Conservation (phyloP, 192 early-diverging fungal species). For the Rhizoclosmatium sp. region DNA sequence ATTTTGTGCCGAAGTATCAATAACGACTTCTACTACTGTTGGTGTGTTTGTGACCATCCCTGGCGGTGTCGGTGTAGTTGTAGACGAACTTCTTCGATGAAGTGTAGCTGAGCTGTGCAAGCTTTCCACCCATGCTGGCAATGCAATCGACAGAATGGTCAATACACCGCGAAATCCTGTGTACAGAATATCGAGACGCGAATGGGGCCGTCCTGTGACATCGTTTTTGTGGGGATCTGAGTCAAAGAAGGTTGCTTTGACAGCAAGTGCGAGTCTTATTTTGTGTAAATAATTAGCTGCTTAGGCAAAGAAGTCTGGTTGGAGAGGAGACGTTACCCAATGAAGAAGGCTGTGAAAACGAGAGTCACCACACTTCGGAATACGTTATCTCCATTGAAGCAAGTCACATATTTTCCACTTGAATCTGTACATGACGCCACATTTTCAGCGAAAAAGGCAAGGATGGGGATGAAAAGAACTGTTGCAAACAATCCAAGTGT, state of each 20-base stretch:
- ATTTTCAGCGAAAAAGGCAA: conserved; percentile 39
- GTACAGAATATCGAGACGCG: conserved; percentile 49
- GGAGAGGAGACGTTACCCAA: conserved; percentile 34
- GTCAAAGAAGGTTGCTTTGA: conserved; percentile 56
- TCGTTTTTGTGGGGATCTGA: conserved; percentile 49
- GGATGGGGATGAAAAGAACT: conserved; percentile 48
- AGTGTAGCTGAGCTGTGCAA: background rate
- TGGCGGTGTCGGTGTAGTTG: background rate
- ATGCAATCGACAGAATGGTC: conserved; percentile 40
- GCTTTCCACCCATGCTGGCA: background rate
- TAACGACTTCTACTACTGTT: background rate
- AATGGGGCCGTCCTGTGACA: conserved; percentile 46
- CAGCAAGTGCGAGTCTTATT: conserved; percentile 47
- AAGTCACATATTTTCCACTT: background rate
- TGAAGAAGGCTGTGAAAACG: conserved; percentile 43
- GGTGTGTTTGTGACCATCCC: background rate
- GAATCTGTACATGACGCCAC: conserved; percentile 27
- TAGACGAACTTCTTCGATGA: too few relatives aligned
- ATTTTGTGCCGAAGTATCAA: background rate
- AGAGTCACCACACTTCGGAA: conserved; percentile 40
- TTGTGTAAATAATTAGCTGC: background rate
- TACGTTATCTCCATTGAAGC: conserved; percentile 38
- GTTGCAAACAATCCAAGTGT: conserved; percentile 51
- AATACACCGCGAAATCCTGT: conserved; percentile 45
- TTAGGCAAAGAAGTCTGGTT: background rate